Evolutionary conservation across 2,329 filamentous ascomycete genomes (phyloP), one percentile per base, ranked within the genome.

Genomic region (Colletotrichum sp.): DNA sequence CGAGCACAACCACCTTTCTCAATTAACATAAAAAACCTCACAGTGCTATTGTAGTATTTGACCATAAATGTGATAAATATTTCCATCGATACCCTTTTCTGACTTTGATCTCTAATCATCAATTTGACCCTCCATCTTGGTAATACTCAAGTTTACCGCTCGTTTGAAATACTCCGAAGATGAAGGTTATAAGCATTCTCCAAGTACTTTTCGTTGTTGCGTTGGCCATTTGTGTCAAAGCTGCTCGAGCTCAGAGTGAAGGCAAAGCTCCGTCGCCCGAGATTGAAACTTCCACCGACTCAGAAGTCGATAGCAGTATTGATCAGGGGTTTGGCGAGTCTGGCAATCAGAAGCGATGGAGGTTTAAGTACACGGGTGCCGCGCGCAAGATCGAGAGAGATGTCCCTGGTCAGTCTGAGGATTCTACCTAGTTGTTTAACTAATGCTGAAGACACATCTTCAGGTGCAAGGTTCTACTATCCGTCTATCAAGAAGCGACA

Each of bases 101-200:
- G 5, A 1, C 18, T 21, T 2, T 13, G 4, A 48, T 48, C 43
- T 21, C n/a, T 21, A 32, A 32, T 30, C 30, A 30, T 30, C 30
- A 30, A 30, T 10, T 10, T n/a, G 8, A 10, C 4, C 14, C 18
- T n/a, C 4, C 8, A 43, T 43, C 8, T 43, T n/a, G 18, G 39
- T 5, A n/a, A 43, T n/a, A n/a, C 16, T n/a, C 8, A n/a, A n/a
- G 4, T 3, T 10, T 10, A n/a, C 18, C 9, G 2, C 4, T 4
- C 8, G 1, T 4, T 18, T n/a, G 3, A n/a, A 21, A 12, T 48
- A 48, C 18, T 12, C 5, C 3, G 3, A 21, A 48, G 3, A 48
- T 21, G 43, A 48, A 48, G n/a, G 2, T 21, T 1, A 13, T 1
- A 4, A 48, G 6, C n/a, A 21, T 48, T 3, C 2, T 21, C n/a